Evolutionary conservation across 148 eudicot genomes (phyloP).

Genomic region (Euryodendron excelsum): DNA sequence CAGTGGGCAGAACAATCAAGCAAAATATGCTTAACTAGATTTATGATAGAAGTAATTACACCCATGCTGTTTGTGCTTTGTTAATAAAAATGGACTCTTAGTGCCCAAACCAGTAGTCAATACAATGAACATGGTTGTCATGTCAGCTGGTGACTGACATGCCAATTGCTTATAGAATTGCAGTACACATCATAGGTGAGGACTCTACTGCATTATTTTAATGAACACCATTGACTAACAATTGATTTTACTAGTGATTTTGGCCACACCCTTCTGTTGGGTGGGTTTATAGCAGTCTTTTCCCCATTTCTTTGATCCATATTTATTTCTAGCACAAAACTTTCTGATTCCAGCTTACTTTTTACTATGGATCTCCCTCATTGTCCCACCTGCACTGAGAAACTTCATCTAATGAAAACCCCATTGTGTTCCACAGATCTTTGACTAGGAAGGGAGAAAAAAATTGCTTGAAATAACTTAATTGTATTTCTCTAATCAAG

Average conservation of each 20-base stretch:
- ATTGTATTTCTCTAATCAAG: not conserved
- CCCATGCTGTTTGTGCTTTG: not conserved
- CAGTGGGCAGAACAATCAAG: constrained; percentile 1
- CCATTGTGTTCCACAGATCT: not conserved
- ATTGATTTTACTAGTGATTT: not conserved
- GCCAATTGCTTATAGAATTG: not conserved
- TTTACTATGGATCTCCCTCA: not conserved
- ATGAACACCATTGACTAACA: not conserved
- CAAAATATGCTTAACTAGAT: not conserved
- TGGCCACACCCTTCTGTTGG: not conserved
- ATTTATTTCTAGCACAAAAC: not conserved
- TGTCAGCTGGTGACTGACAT: not conserved
- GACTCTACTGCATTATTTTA: not conserved
- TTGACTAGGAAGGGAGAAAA: not conserved
- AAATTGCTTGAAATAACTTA: not conserved
- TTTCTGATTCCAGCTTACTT: not conserved
- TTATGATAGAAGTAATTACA: not conserved
- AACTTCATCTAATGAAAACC: not conserved
- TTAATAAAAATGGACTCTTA: not conserved
- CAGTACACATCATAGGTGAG: not conserved
- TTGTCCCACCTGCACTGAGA: not conserved
- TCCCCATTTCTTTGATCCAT: not conserved
- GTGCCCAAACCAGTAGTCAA: not conserved
- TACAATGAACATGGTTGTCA: not conserved
- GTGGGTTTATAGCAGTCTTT: not conserved